phyloP scores from a whole-genome alignment of 345 rosid species.

The Mangifera indica region DNA sequence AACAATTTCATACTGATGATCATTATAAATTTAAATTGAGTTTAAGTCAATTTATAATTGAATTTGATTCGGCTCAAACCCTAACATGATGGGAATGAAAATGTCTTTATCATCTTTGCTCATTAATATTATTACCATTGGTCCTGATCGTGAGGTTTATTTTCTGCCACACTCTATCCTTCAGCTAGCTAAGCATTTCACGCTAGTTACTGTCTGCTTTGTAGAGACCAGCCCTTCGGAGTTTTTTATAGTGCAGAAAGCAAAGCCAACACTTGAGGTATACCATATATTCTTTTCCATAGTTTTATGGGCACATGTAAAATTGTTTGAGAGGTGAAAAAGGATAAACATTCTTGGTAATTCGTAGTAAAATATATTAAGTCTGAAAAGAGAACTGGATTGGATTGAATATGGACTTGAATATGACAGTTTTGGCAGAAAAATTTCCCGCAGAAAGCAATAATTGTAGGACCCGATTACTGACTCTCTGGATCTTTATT shows the following conservation, averaged over 20 bases:
- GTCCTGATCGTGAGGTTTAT: constrained; percentile 22
- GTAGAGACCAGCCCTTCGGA: constrained; percentile 1
- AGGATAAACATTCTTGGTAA: neutral
- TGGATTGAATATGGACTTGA: neutral
- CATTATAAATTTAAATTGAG: no score
- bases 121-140: neutral
- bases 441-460: constrained; percentile 1
- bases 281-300: neutral
- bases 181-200: constrained; percentile 10
- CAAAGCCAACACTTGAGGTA: neutral
- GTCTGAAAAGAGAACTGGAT: neutral
- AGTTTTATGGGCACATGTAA: no score
- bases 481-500: constrained; percentile 19
- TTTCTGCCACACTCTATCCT: constrained; percentile 17
- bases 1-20: no score
- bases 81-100: neutral
- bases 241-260: neutral
- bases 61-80: no score
- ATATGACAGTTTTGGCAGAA: constrained; percentile 6
- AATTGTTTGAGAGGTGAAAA: neutral
- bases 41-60: no score
- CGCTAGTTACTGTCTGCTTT: constrained; percentile 15
- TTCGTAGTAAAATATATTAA: neutral
- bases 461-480: constrained; percentile 22
- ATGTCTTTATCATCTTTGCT: constrained; percentile 21